These are phyloP conservation scores for Septoria petroselini DNA, from an alignment of 2,329 filamentous ascomycete species.

Conservation along the genomic window DNA sequence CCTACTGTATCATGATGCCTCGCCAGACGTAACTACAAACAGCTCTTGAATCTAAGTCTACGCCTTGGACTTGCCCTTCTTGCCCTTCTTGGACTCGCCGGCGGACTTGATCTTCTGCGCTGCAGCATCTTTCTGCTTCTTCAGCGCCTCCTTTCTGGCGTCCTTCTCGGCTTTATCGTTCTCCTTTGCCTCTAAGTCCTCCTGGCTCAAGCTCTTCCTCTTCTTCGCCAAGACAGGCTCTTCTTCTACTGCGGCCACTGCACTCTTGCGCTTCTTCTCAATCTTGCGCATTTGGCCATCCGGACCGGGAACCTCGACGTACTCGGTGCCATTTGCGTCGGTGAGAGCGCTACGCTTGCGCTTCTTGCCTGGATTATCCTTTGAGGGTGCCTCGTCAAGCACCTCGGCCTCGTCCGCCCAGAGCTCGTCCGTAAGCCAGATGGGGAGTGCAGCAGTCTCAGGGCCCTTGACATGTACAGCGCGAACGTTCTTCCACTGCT, in stretches of 20 bases:
- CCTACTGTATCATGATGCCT: too few relatives aligned
- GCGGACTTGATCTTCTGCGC: constrained; percentile 11
- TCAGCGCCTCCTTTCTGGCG: constrained; percentile 30
- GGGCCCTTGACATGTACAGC: constrained; percentile 87
- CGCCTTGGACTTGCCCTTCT: constrained; percentile 15
- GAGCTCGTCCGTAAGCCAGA: constrained; percentile 89
- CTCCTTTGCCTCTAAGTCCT: constrained; percentile 24
- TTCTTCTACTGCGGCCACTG: constrained; percentile 22
- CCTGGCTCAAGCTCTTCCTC: constrained; percentile 29
- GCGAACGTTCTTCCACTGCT: constrained; percentile 83
- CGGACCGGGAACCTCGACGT: constrained; percentile 34
- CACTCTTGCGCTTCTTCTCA: constrained; percentile 29
- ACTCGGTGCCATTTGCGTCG: constrained; percentile 25
- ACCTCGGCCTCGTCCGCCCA: constrained; percentile 79
- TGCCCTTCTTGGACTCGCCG: constrained; percentile 19
- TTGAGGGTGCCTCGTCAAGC: constrained; percentile 50
- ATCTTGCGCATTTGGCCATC: constrained; percentile 37
- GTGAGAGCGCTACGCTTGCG: constrained; percentile 35
- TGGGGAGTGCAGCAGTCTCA: constrained; percentile 81
- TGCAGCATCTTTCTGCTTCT: constrained; percentile 31
- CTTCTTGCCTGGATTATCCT: constrained; percentile 36
- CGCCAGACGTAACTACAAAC: too few relatives aligned
- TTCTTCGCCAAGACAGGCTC: constrained; percentile 30
- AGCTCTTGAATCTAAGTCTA: background rate
- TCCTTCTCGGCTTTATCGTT: constrained; percentile 28